Percentiles rank a stretch among this genome's conserved stretches.
Conservation (phyloP, 495 filamentous ascomycete genomes). For the Thozetella sp. region DNA sequence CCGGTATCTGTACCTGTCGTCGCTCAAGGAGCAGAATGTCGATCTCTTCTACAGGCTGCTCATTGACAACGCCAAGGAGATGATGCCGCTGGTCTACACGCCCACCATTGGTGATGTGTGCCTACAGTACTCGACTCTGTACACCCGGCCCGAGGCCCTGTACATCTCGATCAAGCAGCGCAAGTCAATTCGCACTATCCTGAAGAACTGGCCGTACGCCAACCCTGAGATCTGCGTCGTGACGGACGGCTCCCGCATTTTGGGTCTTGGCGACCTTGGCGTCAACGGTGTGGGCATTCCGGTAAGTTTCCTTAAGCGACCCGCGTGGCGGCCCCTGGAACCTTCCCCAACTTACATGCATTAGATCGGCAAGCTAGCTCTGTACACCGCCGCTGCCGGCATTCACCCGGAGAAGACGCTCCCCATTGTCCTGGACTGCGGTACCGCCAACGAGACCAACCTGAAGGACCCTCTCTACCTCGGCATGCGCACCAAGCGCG, state of each 20-base stretch:
- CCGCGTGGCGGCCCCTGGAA: constrained; percentile 11
- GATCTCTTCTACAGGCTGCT: constrained; percentile 95
- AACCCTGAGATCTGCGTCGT: constrained; percentile 95
- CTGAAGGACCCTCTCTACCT: constrained; percentile 93
- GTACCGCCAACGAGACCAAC: constrained; percentile 87
- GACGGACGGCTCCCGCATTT: constrained; percentile 94
- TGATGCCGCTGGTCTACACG: constrained; percentile 96
- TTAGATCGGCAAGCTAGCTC: constrained; percentile 80
- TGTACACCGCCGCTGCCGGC: constrained; percentile 96
- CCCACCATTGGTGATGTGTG: constrained; percentile 97
- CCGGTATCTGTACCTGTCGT: constrained; percentile 91
- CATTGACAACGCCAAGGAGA: constrained; percentile 84
- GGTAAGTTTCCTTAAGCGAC: constrained; percentile 53
- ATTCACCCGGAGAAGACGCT: constrained; percentile 92
- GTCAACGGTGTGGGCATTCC: constrained; percentile 98
- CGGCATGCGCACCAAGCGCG: constrained; percentile 81
- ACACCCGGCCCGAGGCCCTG: constrained; percentile 90
- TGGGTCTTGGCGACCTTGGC: constrained; percentile 93
- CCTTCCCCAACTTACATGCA: constrained; percentile 20
- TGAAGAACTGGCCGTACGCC: constrained; percentile 85
- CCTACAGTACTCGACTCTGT: constrained; percentile 92
- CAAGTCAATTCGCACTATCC: constrained; percentile 78
- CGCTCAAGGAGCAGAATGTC: constrained; percentile 83
- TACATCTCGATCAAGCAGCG: constrained; percentile 92
- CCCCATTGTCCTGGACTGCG: constrained; percentile 88